These are phyloP conservation scores for Cercophora sp. DNA, from an alignment of 495 filamentous ascomycete species.

Conservation along the genomic window DNA sequence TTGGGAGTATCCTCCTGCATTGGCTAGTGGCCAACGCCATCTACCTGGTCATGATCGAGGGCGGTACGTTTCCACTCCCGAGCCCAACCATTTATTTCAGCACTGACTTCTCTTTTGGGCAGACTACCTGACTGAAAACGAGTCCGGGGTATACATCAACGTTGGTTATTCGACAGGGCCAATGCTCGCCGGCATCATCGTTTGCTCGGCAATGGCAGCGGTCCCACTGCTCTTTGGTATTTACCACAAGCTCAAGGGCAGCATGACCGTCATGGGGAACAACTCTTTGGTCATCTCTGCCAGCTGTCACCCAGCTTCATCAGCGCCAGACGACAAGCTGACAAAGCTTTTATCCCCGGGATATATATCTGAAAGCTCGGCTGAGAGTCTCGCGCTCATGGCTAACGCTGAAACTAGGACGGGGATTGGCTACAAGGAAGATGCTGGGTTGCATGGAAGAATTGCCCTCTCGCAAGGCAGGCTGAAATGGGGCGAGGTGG, in stretches of 20 bases:
- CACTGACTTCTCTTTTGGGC: no score
- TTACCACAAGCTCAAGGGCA: not conserved
- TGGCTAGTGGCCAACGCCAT: constrained; percentile 4
- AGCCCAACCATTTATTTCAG: not conserved
- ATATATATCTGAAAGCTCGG: not conserved
- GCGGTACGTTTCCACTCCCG: not conserved
- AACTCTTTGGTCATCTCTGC: constrained; percentile 7
- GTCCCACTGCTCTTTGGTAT: not conserved
- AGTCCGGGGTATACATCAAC: not conserved
- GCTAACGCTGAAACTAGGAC: not conserved
- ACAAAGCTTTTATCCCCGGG: not conserved
- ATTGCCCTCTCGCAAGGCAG: not conserved
- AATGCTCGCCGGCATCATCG: not conserved
- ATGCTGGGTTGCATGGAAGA: not conserved
- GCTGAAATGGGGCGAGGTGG: not conserved
- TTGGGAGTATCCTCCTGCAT: not conserved
- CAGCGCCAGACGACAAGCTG: not conserved
- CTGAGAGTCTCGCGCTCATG: not conserved
- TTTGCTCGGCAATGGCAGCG: not conserved
- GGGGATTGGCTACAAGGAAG: not conserved
- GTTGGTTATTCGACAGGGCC: constrained; percentile 4
- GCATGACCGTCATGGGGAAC: constrained; percentile 2
- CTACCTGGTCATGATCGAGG: not conserved
- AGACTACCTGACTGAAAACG: not conserved
- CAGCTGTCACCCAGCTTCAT: not conserved